Evolutionary conservation across 805 yeast genomes (phyloP), one percentile per base, ranked within the genome.

Genomic region (Suhomyces canberraensis): DNA sequence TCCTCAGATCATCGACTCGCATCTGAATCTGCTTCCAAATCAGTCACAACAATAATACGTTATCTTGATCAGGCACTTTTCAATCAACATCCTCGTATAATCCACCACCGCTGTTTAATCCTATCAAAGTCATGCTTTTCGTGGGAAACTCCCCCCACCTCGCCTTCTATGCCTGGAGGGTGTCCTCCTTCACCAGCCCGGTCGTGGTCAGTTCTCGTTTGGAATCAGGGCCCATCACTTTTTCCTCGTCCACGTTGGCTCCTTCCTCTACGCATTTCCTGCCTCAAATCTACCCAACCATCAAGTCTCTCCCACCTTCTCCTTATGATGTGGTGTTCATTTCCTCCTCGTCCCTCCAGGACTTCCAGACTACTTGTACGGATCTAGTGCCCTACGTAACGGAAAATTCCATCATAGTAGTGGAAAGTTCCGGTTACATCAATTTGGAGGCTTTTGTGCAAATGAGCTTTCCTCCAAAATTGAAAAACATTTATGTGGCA

Each of bases 361-460:
- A 60, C 44, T 64, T 67, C 44, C 73, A 64, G 47, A 40, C 45
- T 8, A 31, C 46, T 11, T 55, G 66, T 32, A 39, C 45, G 13
- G 46, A 40, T 19, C 39, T 66, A 21, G 45, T 40, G 18, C 59
- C 61, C 3, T 55, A 41, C 34, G 40, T 67, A 15, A 43, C 54
- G 30, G 36, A 45, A 7, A 42, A 71, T 54, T 71, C 88, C 17
- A 63, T 79, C 22, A 61, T 84, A 2, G 61, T 84, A 17, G 61
- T 84, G 25, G 95, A 84, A 59, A 74, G 81, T 33, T 77, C 87
- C 2, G 86, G 87, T 3, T 84, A 75, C 52, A 76, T 84, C 39
- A 81, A 81, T 54, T 56, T 84, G 35, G 91, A 84, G 55, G 84
- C 85, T 6, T 83, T 83, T 52, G 71, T 81, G 26, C 68, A 64